Percentiles rank a stretch among this genome's conserved stretches.
Evolutionary conservation across 148 eudicot genomes (phyloP).

Genomic region (Rhododendron vialii): DNA sequence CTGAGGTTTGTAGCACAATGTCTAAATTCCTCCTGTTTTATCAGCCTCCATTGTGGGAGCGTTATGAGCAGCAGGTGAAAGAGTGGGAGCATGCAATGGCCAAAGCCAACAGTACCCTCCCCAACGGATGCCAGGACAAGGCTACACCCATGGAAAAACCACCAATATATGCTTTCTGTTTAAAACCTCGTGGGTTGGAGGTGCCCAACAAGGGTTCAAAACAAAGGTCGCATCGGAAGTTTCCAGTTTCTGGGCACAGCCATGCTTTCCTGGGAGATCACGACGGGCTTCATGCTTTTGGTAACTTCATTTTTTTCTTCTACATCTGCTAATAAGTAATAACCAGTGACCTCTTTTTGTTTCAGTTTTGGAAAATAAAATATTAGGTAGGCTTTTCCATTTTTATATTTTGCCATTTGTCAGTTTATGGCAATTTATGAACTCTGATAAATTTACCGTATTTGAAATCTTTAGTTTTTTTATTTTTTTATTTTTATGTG

Average conservation of each 20-base stretch:
- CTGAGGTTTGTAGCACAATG: not conserved
- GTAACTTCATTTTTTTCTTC: constrained; percentile 29
- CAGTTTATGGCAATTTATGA: not conserved
- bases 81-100: constrained; percentile 69
- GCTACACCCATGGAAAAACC: constrained; percentile 61
- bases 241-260: constrained; percentile 47
- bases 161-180: constrained; percentile 85
- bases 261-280: constrained; percentile 44
- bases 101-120: constrained; percentile 27
- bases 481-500: not conserved
- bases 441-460: not conserved
- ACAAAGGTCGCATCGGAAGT: constrained; percentile 74
- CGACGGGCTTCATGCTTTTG: constrained; percentile 46
- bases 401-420: not conserved
- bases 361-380: not conserved
- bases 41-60: constrained; percentile 96
- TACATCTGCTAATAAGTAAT: not conserved
- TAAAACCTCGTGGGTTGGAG: constrained; percentile 88
- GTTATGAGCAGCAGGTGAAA: constrained; percentile 69
- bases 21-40: constrained; percentile 17
- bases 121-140: constrained; percentile 49
- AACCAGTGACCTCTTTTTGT: not conserved
- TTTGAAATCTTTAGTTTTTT: not conserved
- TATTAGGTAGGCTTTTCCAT: not conserved
- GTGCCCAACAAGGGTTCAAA: constrained; percentile 75